These are phyloP conservation scores for Aspergillus texensis DNA, from an alignment of 2,329 filamentous ascomycete genomes.

Conservation along the genomic window DNA sequence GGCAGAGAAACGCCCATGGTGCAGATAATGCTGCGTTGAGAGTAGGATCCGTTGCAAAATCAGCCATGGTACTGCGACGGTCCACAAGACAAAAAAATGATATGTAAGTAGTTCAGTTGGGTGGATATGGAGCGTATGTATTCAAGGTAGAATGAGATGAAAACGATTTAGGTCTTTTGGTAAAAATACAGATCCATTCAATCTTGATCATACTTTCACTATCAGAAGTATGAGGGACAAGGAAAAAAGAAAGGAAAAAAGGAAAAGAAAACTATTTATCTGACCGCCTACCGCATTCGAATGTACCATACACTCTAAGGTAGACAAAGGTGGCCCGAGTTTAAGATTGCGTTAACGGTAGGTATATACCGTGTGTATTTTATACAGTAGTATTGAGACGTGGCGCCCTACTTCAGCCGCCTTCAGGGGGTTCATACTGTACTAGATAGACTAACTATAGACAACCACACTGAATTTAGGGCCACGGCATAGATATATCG, in stretches of 20 bases:
- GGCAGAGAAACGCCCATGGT: slow-evolving; percentile 77
- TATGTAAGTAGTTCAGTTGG: too few relatives aligned
- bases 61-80: neutral
- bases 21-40: slow-evolving; percentile 54
- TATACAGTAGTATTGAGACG: too few relatives aligned
- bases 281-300: neutral
- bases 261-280: neutral
- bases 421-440: too few relatives aligned
- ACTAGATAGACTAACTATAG: too few relatives aligned
- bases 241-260: neutral
- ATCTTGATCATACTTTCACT: neutral
- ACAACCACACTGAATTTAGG: too few relatives aligned
- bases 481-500: too few relatives aligned
- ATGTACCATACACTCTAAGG: neutral
- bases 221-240: neutral
- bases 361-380: too few relatives aligned
- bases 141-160: neutral
- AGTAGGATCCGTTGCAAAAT: neutral
- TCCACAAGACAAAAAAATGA: neutral
- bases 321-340: too few relatives aligned
- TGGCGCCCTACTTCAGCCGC: too few relatives aligned
- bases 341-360: too few relatives aligned
- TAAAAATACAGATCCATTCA: neutral
- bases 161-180: too few relatives aligned
- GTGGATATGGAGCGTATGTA: neutral